Base-by-base conservation (phyloP, 2,329 filamentous ascomycete genomes). In the Diaporthe eres region DNA sequence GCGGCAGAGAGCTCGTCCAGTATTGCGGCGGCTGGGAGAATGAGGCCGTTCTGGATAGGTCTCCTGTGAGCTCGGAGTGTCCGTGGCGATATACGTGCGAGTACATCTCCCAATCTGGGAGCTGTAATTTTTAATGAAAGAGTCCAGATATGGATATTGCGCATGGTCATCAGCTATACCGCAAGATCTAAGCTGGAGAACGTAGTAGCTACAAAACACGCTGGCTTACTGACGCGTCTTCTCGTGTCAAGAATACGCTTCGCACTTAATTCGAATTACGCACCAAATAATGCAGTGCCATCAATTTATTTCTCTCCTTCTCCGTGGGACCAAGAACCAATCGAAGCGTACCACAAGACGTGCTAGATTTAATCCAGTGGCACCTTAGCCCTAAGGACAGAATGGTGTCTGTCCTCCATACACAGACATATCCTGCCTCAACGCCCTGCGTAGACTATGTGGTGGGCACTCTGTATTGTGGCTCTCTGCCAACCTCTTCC, bases 21-120 rank as follows among this genome's bases (percentile, higher is more conserved):
- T 39, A 10, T 57, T 34, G 75, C 75, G 31, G 75, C 72, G 25
- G 71, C 63, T 42, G 47, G 39, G 22, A 76, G 72, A 42, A 44
- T 63, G 72, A 34, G 63, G 49, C 75, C 75, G 12, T 74, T 76
- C 42, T 76, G 75, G 72, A 42, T 57, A 4, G 37, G 51, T 9
- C 71, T 73, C 44, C 31, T 76, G 9, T 76, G 37, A 34, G 3
- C 19, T 34, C 15, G 13, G n/a, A 2, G n/a, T n/a, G 34, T 31
- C 49, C 7, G 15, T 4, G 2, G 13, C 47, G 17, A 7, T 22
- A 4, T 47, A 15, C 12, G 13, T 19, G 34, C 8, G 22, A 28
- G 6, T 28, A 19, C 22, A 22, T 25, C 2, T 1, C 3, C 22
- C 7, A 8, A 4, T 37, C 7, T 39, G 47, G 22, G 28, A 28